Evolutionary conservation across 2,329 filamentous ascomycete species (phyloP), one percentile per base, ranked within the genome.

Genomic region (Cadophora sp.): DNA sequence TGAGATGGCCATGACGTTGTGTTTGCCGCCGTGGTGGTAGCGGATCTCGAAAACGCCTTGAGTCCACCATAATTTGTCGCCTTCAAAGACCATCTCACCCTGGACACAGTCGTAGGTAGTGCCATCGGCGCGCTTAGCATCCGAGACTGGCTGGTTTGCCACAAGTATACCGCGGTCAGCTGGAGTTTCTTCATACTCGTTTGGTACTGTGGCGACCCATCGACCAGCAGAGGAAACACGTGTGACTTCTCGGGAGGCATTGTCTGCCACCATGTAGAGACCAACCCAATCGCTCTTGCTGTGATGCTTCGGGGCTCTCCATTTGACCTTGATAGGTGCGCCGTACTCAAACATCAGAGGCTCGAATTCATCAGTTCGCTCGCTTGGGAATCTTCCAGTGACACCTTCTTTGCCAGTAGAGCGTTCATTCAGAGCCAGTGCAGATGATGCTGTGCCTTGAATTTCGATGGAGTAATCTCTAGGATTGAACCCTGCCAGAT

Each of bases 11-110:
- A 99, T 96, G 76, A 97, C 94, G 72, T 91, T 93, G 80, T 99
- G 94, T 74, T 91, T 91, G 65, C 94, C 94, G 73, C 93, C 90
- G 79, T 99, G 96, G 80, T 99, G 96, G 80, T 97, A 97, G 48
- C 96, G 89, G 82, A 99, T 96, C 76, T 99, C 96, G 76, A 97
- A 99, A 3, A 96, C 92, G 64, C 96, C 96, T 68, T 95, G 92
- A 0, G 92, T 97, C 96, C 96, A 99, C 90, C 93, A 99, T 2
- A 97, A 85, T 80, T 97, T 97, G 81, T 98, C 94, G 58, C 96
- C 94, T 11, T 89, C 84, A 76, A 99, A 98, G 14, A 93, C 80
- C 75, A 98, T 90, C 77, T 97, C 93, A 51, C 96, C 96, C 14
- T 87, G 85, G 4, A 93, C 86, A 71, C 89, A 84, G 66, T 91